These are phyloP conservation scores for Microcyclosporella mali DNA, from an alignment of 2,329 filamentous ascomycete species.

Conservation along the genomic window DNA sequence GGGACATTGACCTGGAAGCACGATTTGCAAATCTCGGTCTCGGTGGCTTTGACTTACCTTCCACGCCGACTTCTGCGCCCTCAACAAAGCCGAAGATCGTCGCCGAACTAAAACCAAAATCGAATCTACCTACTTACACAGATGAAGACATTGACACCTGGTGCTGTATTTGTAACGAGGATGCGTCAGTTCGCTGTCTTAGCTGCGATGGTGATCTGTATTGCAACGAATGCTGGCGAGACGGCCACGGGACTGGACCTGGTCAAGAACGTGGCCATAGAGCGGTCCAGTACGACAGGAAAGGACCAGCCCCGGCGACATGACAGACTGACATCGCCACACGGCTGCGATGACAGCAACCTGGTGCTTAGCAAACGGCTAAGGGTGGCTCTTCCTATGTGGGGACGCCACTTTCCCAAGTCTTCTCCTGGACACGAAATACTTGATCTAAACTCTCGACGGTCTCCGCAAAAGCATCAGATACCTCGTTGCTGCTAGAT, in stretches of 20 bases:
- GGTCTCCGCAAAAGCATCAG: too few relatives aligned
- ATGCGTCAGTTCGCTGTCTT: constrained; percentile 65
- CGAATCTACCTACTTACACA: constrained; percentile 41
- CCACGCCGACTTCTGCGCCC: constrained; percentile 42
- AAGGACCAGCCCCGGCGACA: constrained; percentile 8
- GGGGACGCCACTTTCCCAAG: too few relatives aligned
- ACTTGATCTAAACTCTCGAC: too few relatives aligned
- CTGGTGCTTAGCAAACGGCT: too few relatives aligned
- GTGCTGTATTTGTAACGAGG: constrained; percentile 78
- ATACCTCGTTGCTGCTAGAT: too few relatives aligned
- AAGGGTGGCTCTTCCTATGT: too few relatives aligned
- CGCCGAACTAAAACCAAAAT: constrained; percentile 20
- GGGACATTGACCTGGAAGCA: constrained; percentile 42
- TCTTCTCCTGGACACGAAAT: too few relatives aligned
- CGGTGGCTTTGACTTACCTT: constrained; percentile 39
- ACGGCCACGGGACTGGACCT: constrained; percentile 67
- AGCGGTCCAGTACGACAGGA: constrained; percentile 43
- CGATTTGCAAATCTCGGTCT: constrained; percentile 42
- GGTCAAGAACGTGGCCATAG: constrained; percentile 65
- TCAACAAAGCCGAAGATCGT: constrained; percentile 24
- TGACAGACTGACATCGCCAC: too few relatives aligned
- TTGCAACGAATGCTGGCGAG: constrained; percentile 71
- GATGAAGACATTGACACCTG: constrained; percentile 69
- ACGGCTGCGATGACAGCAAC: too few relatives aligned
- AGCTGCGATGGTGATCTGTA: constrained; percentile 69